Conservation (phyloP, 2,329 filamentous ascomycete genomes). For the Nemania abortiva region DNA sequence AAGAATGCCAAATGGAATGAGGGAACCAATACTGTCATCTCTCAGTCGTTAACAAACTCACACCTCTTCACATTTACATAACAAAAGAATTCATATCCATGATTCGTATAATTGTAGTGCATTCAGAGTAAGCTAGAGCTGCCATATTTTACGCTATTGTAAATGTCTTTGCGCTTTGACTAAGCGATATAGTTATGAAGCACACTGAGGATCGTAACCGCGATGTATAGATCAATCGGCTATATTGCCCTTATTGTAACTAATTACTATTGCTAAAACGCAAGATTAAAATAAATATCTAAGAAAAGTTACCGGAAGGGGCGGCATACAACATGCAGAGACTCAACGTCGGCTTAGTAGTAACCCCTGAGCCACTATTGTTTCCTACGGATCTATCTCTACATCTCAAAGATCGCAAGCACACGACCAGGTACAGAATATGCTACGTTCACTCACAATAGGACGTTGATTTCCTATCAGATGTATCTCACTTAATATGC, state of each 20-base stretch:
- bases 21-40: no score
- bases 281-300: no score
- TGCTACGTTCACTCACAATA: not conserved
- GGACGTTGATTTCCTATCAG: not conserved
- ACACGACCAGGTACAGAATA: not conserved
- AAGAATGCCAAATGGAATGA: not conserved
- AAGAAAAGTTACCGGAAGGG: no score
- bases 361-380: not conserved
- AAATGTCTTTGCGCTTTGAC: not conserved
- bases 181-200: not conserved
- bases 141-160: not conserved
- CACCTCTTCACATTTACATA: not conserved
- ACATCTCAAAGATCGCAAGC: not conserved
- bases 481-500: not conserved
- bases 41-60: not conserved
- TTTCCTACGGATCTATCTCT: not conserved
- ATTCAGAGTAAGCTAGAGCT: not conserved
- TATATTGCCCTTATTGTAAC: no score
- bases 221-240: no score
- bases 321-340: no score
- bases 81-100: not conserved
- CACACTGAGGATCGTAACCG: no score
- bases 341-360: no score
- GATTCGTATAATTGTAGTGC: not conserved
- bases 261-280: no score